phyloP scores from a whole-genome alignment of 2,329 filamentous ascomycete species.

The Alternaria brassicae region DNA sequence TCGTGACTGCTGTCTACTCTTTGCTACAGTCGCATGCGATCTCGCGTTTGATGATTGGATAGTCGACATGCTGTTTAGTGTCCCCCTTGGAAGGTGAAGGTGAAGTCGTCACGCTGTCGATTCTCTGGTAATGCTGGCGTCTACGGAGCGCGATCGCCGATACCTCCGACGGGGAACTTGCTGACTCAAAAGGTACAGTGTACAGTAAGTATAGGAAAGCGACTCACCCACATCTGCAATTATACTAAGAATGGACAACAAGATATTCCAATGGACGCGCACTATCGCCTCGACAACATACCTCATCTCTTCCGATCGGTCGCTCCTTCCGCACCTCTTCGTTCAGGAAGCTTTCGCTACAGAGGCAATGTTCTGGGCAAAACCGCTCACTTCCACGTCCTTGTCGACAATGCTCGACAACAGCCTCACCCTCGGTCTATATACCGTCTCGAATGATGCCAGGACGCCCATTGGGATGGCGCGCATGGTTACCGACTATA shows the following conservation, averaged over 20 bases:
- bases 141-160: constrained; percentile 6
- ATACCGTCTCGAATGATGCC: constrained; percentile 15
- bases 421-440: constrained; percentile 44
- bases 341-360: constrained; percentile 40
- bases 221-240: neutral
- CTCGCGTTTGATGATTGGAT: neutral
- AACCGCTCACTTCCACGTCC: constrained; percentile 26
- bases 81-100: neutral
- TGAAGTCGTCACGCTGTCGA: neutral
- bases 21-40: neutral
- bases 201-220: constrained; percentile 1
- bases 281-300: constrained; percentile 27
- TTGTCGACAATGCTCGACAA: constrained; percentile 40
- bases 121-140: neutral
- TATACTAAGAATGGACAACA: constrained; percentile 24
- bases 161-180: neutral
- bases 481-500: constrained; percentile 72
- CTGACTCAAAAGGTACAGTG: constrained; percentile 6
- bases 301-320: constrained; percentile 38
- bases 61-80: neutral
- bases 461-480: constrained; percentile 63
- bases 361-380: constrained; percentile 43
- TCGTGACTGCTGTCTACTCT: neutral
- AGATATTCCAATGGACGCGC: constrained; percentile 35
- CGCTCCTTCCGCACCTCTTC: constrained; percentile 39